phyloP scores from a whole-genome alignment of 2,329 filamentous ascomycete species.

The Fusarium paranaense region DNA sequence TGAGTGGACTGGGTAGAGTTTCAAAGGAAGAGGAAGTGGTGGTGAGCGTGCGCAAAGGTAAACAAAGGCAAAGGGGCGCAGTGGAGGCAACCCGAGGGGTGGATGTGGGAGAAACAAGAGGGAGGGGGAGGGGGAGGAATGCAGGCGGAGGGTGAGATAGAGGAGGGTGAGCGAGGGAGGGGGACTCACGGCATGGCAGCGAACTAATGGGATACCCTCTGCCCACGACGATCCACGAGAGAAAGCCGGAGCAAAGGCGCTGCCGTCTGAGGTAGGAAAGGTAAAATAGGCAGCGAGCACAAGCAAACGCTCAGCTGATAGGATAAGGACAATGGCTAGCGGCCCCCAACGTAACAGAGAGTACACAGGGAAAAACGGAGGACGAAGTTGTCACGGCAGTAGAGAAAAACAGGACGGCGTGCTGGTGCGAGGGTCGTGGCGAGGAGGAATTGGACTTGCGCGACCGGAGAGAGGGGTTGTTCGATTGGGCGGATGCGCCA shows the following conservation, averaged over 20 bases:
- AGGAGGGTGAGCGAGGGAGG: conserved; percentile 29
- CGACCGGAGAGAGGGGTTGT: conserved; percentile 41
- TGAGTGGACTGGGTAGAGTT: conserved; percentile 32
- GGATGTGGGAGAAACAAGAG: conserved; percentile 27
- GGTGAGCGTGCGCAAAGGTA: conserved; percentile 23
- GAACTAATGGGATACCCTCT: conserved; percentile 52
- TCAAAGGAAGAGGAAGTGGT: conserved; percentile 14
- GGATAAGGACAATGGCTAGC: conserved; percentile 35
- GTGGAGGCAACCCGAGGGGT: conserved; percentile 28
- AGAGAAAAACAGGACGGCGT: conserved; percentile 31
- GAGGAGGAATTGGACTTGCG: conserved; percentile 44
- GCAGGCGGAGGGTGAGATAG: conserved; percentile 24
- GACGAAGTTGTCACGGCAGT: conserved; percentile 38
- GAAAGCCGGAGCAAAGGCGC: conserved; percentile 60
- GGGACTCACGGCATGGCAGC: conserved; percentile 60
- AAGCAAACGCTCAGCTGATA: conserved; percentile 29
- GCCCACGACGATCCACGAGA: conserved; percentile 60
- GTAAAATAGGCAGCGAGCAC: conserved; percentile 23
- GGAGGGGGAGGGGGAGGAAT: conserved; percentile 25
- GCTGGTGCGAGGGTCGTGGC: conserved; percentile 42
- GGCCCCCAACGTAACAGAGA: conserved; percentile 36
- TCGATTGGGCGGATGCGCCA: conserved; percentile 40
- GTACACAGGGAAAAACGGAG: conserved; percentile 34
- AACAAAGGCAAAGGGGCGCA: conserved; percentile 35
- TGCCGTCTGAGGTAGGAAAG: conserved; percentile 32